These are phyloP conservation scores for Dalechampia spathulata DNA, from an alignment of 441 rosid genomes.

Conservation along the genomic window DNA sequence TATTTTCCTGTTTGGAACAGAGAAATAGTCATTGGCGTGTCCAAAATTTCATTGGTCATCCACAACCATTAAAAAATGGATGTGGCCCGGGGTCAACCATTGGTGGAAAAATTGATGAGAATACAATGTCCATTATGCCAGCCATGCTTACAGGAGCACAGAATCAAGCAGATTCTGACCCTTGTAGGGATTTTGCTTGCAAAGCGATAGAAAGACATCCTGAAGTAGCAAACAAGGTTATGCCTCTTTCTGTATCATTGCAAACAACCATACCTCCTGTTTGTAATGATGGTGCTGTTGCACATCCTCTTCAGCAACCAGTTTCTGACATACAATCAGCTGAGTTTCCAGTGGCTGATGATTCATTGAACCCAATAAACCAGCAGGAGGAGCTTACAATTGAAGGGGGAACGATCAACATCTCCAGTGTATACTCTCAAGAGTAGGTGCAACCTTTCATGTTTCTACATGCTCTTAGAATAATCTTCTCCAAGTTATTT, in stretches of 20 bases:
- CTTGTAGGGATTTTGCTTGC: slow-evolving; percentile 34
- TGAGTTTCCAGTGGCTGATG: slow-evolving; percentile 48
- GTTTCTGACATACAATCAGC: slow-evolving; percentile 46
- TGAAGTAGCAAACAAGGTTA: slow-evolving; percentile 45
- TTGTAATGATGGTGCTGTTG: slow-evolving; percentile 28
- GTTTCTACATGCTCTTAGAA: no score
- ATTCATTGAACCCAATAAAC: slow-evolving; percentile 29
- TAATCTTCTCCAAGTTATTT: no score
- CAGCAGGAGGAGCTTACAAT: slow-evolving; percentile 48
- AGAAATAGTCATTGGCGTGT: slow-evolving; percentile 94
- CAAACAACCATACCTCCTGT: slow-evolving; percentile 22
- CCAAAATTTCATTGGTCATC: slow-evolving; percentile 55
- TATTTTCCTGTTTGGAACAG: slow-evolving; percentile 31
- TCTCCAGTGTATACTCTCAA: slow-evolving; percentile 44
- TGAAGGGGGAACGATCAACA: slow-evolving; percentile 58
- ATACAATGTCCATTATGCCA: slow-evolving; percentile 29
- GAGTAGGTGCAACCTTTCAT: slow-evolving; percentile 3
- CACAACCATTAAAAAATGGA: slow-evolving; percentile 59
- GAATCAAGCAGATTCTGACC: slow-evolving; percentile 47
- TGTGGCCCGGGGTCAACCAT: slow-evolving; percentile 49
- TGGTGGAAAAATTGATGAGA: slow-evolving; percentile 68
- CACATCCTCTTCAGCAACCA: slow-evolving; percentile 36
- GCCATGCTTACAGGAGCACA: slow-evolving; percentile 36
- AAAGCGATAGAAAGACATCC: slow-evolving; percentile 43
- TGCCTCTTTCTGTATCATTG: slow-evolving; percentile 27